Evolutionary conservation across 2,329 filamentous ascomycete genomes (phyloP).

Genomic region (Beauveria sp.): DNA sequence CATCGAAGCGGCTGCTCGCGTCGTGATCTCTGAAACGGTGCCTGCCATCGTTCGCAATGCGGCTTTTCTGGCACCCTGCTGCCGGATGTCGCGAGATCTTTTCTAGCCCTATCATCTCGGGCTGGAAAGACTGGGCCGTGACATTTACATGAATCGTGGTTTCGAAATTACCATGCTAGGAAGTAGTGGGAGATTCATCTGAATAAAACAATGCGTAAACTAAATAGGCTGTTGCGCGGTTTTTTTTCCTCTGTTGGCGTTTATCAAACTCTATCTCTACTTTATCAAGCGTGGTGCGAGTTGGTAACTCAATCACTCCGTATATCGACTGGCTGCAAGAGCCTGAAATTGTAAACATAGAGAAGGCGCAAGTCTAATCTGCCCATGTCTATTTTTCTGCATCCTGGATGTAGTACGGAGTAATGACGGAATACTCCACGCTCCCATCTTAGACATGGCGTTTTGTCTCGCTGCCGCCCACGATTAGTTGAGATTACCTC

Average conservation of each 20-base stretch:
- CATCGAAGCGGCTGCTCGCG: not conserved
- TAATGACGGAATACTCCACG: not conserved
- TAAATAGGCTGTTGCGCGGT: not conserved
- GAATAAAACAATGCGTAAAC: not conserved
- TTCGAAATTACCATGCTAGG: not conserved
- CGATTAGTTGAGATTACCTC: not conserved
- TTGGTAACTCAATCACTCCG: too few relatives aligned
- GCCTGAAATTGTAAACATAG: too few relatives aligned
- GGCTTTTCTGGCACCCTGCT: not conserved
- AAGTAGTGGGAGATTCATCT: not conserved
- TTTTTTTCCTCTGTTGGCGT: not conserved
- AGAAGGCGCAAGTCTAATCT: too few relatives aligned
- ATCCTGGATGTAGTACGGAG: too few relatives aligned
- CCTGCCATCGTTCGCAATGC: not conserved
- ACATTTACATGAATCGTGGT: too few relatives aligned
- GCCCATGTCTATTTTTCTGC: not conserved
- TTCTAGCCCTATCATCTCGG: not conserved
- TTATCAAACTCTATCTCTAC: not conserved
- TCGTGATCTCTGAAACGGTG: not conserved
- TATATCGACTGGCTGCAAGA: too few relatives aligned
- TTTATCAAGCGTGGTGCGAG: not conserved
- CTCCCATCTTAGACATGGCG: slow-evolving; percentile 6
- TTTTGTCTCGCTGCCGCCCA: slow-evolving; percentile 1
- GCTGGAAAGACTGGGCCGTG: not conserved
- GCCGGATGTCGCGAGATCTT: not conserved